A percentile compares a stretch with the other conserved stretches of the same genome.
These are phyloP conservation scores for Metschnikowia reukaufii DNA, from an alignment of 805 yeast genomes.

Conservation along the genomic window DNA sequence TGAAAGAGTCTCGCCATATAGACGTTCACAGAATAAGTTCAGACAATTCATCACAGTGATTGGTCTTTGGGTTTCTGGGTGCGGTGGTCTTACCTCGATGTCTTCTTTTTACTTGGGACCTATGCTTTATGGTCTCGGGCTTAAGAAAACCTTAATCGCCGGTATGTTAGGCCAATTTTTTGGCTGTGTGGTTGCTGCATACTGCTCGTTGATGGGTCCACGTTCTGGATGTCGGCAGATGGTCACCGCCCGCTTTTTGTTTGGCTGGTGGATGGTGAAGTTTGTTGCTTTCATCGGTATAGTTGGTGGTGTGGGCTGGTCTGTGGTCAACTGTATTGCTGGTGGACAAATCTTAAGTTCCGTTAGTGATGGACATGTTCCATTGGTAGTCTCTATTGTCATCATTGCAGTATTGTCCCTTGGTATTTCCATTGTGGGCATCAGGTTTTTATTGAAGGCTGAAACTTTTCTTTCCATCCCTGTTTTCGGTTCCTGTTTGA, in stretches of 20 bases:
- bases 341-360: slow-evolving; percentile 81
- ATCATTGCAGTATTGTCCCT: slow-evolving; percentile 66
- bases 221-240: slow-evolving; percentile 86
- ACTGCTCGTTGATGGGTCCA: slow-evolving; percentile 86
- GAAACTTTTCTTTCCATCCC: slow-evolving; percentile 71
- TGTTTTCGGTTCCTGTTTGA: slow-evolving; percentile 61
- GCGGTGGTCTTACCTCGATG: slow-evolving; percentile 89
- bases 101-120: slow-evolving; percentile 80
- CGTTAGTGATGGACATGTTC: slow-evolving; percentile 63
- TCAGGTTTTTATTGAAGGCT: slow-evolving; percentile 63
- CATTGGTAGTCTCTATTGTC: slow-evolving; percentile 71
- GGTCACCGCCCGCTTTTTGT: slow-evolving; percentile 76
- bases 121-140: slow-evolving; percentile 64
- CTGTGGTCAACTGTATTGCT: slow-evolving; percentile 84
- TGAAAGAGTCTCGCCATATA: slow-evolving; percentile 68
- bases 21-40: slow-evolving; percentile 46
- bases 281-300: slow-evolving; percentile 70
- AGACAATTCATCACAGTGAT: slow-evolving; percentile 46
- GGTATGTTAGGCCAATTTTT: slow-evolving; percentile 64
- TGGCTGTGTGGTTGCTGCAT: slow-evolving; percentile 79
- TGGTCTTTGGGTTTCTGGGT: slow-evolving; percentile 82
- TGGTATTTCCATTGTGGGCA: slow-evolving; percentile 74
- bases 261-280: slow-evolving; percentile 85
- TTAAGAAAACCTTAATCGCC: slow-evolving; percentile 58
- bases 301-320: slow-evolving; percentile 86